Evolutionary conservation across 2,329 filamentous ascomycete species (phyloP), one percentile per base, ranked within the genome.

Genomic region (Fusarium brevicatenulatum): DNA sequence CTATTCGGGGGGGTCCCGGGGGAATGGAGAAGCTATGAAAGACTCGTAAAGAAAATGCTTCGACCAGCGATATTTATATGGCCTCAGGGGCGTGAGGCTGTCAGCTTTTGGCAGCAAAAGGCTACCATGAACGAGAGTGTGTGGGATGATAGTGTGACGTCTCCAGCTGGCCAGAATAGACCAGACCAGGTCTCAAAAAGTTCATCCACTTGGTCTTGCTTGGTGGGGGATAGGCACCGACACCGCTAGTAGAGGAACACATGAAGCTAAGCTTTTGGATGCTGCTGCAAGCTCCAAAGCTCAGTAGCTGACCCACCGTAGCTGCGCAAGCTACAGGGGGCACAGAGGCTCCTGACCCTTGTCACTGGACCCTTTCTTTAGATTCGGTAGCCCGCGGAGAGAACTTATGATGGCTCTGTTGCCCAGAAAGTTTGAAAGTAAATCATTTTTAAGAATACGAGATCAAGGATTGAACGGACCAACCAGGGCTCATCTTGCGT

Each of bases 71-170:
- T 73, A 32, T 56, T 28, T 56, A 37, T 69, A 28, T 32, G 32
- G 57, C 72, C 53, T 73, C 53, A 32, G 47, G 68, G 55, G 63
- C 37, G 53, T 57, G 47, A 74, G 60, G 53, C 49, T 68, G 40
- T 42, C 23, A 40, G 39, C 49, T 57, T 53, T 23, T 40, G 53
- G 58, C 42, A 66, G 55, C 56, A 30, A 68, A 70, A 34, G 47
- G 47, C 42, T 36, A 52, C 53, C 63, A 61, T 66, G 64, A 62
- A 60, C 19, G 44, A 58, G 55, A 50, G 70, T 59, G 40, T 34
- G 49, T 67, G 46, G 30, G 46, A 63, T 68, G 58, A 68, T 61
- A 60, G 59, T 63, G 71, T 73, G 68, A 74, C 71, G 71, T 74
- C 59, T 69, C 42, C 40, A 50, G 40, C 55, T 57, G 39, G 55